These are phyloP conservation scores for Tulasnella sp. DNA, from an alignment of 768 basidiomycete species.

Conservation along the genomic window DNA sequence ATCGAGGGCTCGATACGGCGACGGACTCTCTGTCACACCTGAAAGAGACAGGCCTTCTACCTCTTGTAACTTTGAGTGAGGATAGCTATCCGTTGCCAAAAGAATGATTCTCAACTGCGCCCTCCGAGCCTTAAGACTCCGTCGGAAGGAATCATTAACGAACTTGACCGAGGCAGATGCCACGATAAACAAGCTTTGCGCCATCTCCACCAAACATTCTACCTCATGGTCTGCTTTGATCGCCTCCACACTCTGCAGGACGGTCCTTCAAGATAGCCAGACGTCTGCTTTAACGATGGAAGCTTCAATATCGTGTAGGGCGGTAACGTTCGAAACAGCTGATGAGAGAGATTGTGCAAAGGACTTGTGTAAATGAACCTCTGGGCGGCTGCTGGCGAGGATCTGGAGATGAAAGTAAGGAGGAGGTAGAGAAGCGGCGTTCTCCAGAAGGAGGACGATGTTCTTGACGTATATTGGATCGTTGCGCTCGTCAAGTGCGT, in stretches of 20 bases:
- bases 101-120: background rate
- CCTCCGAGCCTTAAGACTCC: background rate
- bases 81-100: background rate
- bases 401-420: constrained; percentile 22
- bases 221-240: constrained; percentile 1
- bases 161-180: constrained; percentile 8
- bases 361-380: constrained; percentile 21
- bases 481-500: constrained; percentile 31
- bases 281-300: constrained; percentile 11
- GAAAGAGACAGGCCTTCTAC: too few species aligned
- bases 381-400: constrained; percentile 27
- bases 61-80: too few species aligned
- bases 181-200: constrained; percentile 1
- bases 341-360: background rate
- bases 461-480: background rate
- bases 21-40: too few species aligned
- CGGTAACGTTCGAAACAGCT: background rate
- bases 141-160: background rate
- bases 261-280: background rate
- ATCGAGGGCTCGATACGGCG: too few species aligned
- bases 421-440: constrained; percentile 20
- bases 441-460: constrained; percentile 22
- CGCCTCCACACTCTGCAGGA: background rate
- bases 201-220: background rate
- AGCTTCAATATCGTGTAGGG: constrained; percentile 13